Evolutionary conservation across 106 monocot species (phyloP).

Genomic region (Alisma plantagoaquatica): DNA sequence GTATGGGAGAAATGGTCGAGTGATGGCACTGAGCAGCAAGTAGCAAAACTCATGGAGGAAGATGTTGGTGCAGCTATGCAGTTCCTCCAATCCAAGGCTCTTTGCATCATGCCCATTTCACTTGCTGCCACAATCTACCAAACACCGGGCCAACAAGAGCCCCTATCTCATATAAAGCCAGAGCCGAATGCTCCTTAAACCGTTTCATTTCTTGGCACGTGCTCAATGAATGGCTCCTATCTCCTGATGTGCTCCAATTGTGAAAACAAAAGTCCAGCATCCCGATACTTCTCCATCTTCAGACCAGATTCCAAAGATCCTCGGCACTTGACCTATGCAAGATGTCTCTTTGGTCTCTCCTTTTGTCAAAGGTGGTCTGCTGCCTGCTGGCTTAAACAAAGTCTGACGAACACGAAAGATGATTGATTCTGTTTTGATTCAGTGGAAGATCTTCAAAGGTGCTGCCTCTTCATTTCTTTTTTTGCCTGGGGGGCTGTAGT

Average conservation of each 20-base stretch:
- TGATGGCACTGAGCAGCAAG: conserved; percentile 50
- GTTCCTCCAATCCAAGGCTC: conserved; percentile 58
- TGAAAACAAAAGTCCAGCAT: background rate
- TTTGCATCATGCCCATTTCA: conserved; percentile 61
- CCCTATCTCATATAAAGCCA: no score
- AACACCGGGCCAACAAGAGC: conserved; percentile 24
- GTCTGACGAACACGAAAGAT: conserved; percentile 14
- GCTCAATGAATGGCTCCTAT: conserved; percentile 2
- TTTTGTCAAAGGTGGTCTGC: conserved; percentile 51
- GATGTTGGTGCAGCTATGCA: conserved; percentile 56
- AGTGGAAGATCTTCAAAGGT: conserved; percentile 12
- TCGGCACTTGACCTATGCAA: conserved; percentile 7
- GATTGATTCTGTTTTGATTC: conserved; percentile 17
- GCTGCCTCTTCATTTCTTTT: conserved; percentile 14
- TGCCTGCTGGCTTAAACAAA: conserved; percentile 3
- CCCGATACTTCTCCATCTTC: background rate
- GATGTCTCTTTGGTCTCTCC: background rate
- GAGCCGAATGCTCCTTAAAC: conserved; percentile 40
- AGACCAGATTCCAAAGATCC: background rate
- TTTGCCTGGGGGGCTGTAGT: conserved; percentile 26
- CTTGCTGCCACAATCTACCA: conserved; percentile 43
- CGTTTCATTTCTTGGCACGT: background rate
- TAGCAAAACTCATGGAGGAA: conserved; percentile 70
- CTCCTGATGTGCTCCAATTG: background rate
- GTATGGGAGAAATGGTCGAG: conserved; percentile 67